A percentile compares a stretch with the other conserved stretches of the same genome.
phyloP scores from a whole-genome alignment of 1,284 basidiomycete species.

The Irpex rosettiformis region DNA sequence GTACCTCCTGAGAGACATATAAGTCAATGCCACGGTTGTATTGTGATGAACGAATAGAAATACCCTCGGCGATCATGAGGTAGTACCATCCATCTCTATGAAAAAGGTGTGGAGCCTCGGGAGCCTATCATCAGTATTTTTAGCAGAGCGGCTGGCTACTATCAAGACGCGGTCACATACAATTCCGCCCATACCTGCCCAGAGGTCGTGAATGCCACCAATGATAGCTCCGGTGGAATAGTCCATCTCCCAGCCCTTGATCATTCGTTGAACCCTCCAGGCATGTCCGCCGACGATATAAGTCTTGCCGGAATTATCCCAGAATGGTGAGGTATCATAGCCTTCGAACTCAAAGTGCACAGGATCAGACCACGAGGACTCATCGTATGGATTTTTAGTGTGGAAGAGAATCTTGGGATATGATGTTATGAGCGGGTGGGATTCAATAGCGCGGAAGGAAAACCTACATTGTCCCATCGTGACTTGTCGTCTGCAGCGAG shows the following conservation, averaged over 20 bases:
- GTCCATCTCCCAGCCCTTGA: constrained; percentile 9
- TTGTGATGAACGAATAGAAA: no score
- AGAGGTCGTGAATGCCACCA: constrained; percentile 27
- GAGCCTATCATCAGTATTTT: constrained; percentile 18
- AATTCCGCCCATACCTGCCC: constrained; percentile 34
- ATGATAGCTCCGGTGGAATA: constrained; percentile 28
- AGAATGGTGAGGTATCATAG: constrained; percentile 35
- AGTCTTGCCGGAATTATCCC: constrained; percentile 32
- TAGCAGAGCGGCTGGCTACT: neutral
- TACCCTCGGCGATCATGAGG: constrained; percentile 30
- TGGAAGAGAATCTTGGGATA: constrained; percentile 33
- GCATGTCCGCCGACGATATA: constrained; percentile 33
- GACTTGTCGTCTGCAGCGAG: constrained; percentile 2
- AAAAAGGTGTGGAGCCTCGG: constrained; percentile 29
- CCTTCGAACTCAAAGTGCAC: constrained; percentile 33
- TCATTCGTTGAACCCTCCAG: constrained; percentile 26
- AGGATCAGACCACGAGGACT: constrained; percentile 32
- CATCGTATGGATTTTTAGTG: constrained; percentile 21
- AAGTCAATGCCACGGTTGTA: neutral
- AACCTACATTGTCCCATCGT: constrained; percentile 11
- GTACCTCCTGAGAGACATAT: constrained; percentile 21
- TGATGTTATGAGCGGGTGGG: neutral
- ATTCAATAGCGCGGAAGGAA: neutral
- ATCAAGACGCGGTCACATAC: constrained; percentile 13
- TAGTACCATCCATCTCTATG: constrained; percentile 26